phyloP scores from a whole-genome alignment of 306 rosid genomes.

The Chamaecrista fasciculata region DNA sequence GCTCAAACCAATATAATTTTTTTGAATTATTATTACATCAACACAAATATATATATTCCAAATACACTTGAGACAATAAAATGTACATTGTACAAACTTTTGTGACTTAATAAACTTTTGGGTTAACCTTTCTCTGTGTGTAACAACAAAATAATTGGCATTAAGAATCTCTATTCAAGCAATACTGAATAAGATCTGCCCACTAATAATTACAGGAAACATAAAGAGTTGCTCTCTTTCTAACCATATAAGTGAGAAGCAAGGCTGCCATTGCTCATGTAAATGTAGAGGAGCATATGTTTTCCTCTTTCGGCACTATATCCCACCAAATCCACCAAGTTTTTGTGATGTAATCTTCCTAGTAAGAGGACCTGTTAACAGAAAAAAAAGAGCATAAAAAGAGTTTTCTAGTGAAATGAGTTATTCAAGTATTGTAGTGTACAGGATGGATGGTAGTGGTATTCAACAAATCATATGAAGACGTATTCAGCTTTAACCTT shows the following conservation, averaged over 20 bases:
- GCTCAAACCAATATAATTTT: not conserved
- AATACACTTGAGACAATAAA: not conserved
- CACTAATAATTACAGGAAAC: constrained; percentile 7
- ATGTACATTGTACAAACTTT: not conserved
- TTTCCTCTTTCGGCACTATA: constrained; percentile 81
- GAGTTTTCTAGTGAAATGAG: not conserved
- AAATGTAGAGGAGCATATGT: constrained; percentile 80
- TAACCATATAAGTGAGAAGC: constrained; percentile 81
- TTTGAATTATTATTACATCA: not conserved
- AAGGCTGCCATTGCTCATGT: constrained; percentile 86
- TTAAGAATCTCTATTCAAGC: not conserved
- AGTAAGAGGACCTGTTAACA: constrained; percentile 68
- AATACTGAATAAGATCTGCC: not conserved
- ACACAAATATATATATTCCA: not conserved
- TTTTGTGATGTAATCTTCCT: constrained; percentile 89
- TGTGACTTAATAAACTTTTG: not conserved
- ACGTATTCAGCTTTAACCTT: not conserved
- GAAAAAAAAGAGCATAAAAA: not conserved
- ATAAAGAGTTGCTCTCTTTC: constrained; percentile 42
- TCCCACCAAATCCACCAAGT: constrained; percentile 82
- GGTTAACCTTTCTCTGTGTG: constrained; percentile 2
- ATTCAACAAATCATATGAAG: not conserved
- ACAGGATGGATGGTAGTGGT: not conserved
- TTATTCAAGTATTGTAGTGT: not conserved
- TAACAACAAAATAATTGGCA: constrained; percentile 23